These are phyloP conservation scores for Lactarius indigo DNA, from an alignment of 768 basidiomycete species.

Conservation along the genomic window DNA sequence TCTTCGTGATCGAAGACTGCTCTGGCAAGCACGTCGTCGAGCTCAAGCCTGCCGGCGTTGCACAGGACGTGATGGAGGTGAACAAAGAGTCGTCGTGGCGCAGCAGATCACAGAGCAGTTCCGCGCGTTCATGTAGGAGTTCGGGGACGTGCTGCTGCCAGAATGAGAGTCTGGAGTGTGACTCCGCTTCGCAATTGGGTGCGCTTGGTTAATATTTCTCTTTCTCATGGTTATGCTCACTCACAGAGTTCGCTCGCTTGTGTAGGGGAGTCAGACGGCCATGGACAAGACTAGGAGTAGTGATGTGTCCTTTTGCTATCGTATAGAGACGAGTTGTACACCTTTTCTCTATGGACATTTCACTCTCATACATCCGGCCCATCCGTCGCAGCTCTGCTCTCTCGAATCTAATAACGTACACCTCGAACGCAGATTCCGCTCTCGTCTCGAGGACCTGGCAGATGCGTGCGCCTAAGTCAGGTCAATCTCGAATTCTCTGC, in stretches of 20 bases:
- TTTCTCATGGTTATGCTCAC: too few species aligned
- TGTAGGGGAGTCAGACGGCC: too few species aligned
- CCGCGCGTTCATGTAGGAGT: conserved; percentile 43
- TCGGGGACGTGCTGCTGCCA: conserved; percentile 66
- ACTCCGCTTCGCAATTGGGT: too few species aligned
- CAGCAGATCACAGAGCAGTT: conserved; percentile 87
- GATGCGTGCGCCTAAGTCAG: conserved; percentile 91
- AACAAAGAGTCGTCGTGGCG: conserved; percentile 72
- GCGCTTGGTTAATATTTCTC: too few species aligned
- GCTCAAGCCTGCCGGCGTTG: conserved; percentile 60
- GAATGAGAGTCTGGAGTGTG: conserved; percentile 35
- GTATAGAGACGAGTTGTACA: too few species aligned
- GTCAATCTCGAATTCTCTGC: conserved; percentile 61
- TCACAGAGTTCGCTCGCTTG: too few species aligned
- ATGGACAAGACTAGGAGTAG: too few species aligned
- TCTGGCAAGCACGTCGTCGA: conserved; percentile 71
- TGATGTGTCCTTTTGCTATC: too few species aligned
- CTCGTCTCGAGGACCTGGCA: conserved; percentile 66
- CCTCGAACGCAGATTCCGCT: background rate
- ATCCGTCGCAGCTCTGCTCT: conserved; percentile 63
- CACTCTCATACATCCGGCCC: too few species aligned
- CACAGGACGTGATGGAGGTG: conserved; percentile 61
- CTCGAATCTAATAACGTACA: conserved; percentile 42
- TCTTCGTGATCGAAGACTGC: conserved; percentile 65
- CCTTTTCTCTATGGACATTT: too few species aligned